Evolutionary conservation across 176 grass and related monocot species (phyloP).

Genomic region (Ensete glaucum): DNA sequence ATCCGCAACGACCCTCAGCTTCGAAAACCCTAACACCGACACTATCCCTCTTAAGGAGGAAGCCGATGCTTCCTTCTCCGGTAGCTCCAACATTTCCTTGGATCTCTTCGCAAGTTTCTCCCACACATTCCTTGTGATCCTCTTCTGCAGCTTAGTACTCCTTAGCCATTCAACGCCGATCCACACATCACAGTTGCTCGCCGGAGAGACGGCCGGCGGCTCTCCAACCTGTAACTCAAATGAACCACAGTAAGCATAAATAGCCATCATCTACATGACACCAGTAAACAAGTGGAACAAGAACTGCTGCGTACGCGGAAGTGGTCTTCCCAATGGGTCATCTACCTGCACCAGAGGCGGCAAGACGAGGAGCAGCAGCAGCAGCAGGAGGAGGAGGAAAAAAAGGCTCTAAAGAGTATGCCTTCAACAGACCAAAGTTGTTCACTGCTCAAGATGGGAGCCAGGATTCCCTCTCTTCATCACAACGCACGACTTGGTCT

Average conservation of each 20-base stretch:
- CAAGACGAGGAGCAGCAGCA: not conserved
- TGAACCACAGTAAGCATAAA: constrained; percentile 21
- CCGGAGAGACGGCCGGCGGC: not conserved
- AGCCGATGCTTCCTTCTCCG: constrained; percentile 34
- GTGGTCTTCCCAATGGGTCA: constrained; percentile 58
- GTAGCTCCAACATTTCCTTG: constrained; percentile 63
- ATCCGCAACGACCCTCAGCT: too few species aligned
- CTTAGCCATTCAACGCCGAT: constrained; percentile 68
- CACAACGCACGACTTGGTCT: constrained; percentile 19
- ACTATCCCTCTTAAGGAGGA: too few species aligned
- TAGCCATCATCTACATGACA: too few species aligned
- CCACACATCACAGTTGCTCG: constrained; percentile 47
- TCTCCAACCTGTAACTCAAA: constrained; percentile 43
- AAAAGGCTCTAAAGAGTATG: constrained; percentile 35
- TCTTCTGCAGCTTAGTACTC: constrained; percentile 61
- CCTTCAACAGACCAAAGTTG: constrained; percentile 36
- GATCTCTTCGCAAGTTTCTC: constrained; percentile 62
- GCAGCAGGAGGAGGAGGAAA: too few species aligned
- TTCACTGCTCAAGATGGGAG: constrained; percentile 36
- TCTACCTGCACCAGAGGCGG: constrained; percentile 22
- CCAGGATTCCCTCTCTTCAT: constrained; percentile 30
- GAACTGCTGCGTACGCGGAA: constrained; percentile 32
- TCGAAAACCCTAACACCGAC: too few species aligned
- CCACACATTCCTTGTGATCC: constrained; percentile 52
- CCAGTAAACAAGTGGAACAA: not conserved